Conservation (phyloP, 2,329 filamentous ascomycete species). For the Aspergillus sp. region DNA sequence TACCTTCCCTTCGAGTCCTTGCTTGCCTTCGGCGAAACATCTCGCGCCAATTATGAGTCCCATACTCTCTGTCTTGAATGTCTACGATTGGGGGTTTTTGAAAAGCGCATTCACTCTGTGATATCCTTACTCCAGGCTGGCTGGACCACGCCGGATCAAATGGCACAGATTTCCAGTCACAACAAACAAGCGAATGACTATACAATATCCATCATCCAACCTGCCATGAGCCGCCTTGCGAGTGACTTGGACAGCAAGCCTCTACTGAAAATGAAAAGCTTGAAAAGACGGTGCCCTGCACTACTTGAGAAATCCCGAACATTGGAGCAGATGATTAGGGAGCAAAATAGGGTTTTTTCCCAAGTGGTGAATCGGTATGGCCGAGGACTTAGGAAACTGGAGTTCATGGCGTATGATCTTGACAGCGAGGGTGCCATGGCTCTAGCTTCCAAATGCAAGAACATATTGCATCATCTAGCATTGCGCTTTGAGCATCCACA, state of each 20-base stretch:
- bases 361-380: conserved; percentile 29
- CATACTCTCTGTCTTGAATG: conserved; percentile 31
- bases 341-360: conserved; percentile 30
- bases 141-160: conserved; percentile 25
- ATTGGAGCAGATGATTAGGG: conserved; percentile 23
- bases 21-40: conserved; percentile 36
- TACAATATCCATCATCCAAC: conserved; percentile 21
- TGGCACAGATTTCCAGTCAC: conserved; percentile 2
- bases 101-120: conserved; percentile 33
- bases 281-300: background rate
- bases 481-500: conserved; percentile 39
- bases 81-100: conserved; percentile 37
- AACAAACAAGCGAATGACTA: conserved; percentile 12
- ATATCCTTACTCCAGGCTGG: conserved; percentile 34
- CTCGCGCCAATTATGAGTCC: conserved; percentile 27
- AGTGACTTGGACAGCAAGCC: background rate
- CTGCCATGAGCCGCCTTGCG: background rate
- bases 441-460: conserved; percentile 24
- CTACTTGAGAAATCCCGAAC: conserved; percentile 8
- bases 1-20: conserved; percentile 32
- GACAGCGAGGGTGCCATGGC: conserved; percentile 30
- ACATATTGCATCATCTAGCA: conserved; percentile 33
- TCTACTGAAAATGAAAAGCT: background rate
- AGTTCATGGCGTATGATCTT: conserved; percentile 36
- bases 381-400: conserved; percentile 29